These are phyloP conservation scores for Crepidotus variabilis DNA, from an alignment of 768 basidiomycete species.

Conservation along the genomic window DNA sequence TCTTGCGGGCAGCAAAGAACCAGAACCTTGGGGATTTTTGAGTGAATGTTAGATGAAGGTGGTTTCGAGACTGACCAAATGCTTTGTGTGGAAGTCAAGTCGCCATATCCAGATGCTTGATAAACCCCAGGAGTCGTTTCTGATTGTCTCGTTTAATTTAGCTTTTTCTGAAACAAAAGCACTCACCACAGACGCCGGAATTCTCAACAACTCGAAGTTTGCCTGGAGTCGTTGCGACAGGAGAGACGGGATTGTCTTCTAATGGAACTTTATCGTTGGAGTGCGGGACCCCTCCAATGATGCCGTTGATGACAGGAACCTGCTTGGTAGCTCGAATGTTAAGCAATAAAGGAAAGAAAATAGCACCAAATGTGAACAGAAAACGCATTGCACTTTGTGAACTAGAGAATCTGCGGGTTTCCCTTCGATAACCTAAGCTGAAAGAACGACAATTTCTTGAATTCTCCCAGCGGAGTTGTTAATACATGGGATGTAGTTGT, in stretches of 20 bases:
- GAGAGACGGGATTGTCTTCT: neutral
- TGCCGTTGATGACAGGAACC: slow-evolving; percentile 6
- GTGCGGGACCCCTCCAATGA: slow-evolving; percentile 3
- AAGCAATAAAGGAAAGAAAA: neutral
- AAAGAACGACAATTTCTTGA: too few species aligned
- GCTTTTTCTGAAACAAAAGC: neutral
- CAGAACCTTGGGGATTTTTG: slow-evolving; percentile 1
- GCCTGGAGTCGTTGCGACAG: slow-evolving; percentile 27
- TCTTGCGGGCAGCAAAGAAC: slow-evolving; percentile 37
- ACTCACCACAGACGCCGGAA: slow-evolving; percentile 54
- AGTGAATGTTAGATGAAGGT: neutral
- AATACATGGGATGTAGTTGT: too few species aligned
- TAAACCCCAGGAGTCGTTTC: slow-evolving; percentile 57
- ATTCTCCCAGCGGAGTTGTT: too few species aligned
- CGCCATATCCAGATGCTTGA: slow-evolving; percentile 59
- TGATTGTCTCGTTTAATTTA: too few species aligned
- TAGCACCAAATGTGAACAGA: neutral
- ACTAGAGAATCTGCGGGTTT: too few species aligned
- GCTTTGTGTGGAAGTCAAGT: slow-evolving; percentile 48
- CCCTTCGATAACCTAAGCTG: too few species aligned
- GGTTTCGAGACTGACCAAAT: slow-evolving; percentile 37
- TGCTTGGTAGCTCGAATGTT: neutral
- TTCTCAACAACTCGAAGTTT: slow-evolving; percentile 55
- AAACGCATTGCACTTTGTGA: too few species aligned
- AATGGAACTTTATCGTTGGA: neutral